These are phyloP conservation scores for Alternaria ethzedia DNA, from an alignment of 2,329 filamentous ascomycete species.

Conservation along the genomic window DNA sequence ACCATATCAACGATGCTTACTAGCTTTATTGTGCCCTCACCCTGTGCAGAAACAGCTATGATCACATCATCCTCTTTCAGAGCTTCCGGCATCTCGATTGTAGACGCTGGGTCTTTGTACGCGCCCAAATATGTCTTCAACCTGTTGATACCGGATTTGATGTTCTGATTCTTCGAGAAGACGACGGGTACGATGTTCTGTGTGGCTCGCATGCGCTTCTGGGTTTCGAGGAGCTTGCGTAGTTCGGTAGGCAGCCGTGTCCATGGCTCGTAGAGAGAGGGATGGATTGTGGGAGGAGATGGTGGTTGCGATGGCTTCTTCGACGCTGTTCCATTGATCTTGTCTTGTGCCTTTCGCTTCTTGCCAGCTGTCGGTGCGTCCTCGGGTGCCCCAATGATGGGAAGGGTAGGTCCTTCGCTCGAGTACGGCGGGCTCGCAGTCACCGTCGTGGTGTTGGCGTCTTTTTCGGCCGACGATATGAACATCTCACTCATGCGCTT, in stretches of 20 bases:
- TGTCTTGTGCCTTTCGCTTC: constrained; percentile 14
- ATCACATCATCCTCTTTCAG: constrained; percentile 8
- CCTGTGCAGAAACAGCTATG: constrained; percentile 30
- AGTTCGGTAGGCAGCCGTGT: constrained; percentile 14
- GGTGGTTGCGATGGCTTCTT: constrained; percentile 5
- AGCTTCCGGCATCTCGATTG: constrained; percentile 15
- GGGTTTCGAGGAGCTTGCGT: constrained; percentile 5
- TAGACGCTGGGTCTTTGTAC: constrained; percentile 5
- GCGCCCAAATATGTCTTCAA: constrained; percentile 18
- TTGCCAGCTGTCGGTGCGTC: neutral
- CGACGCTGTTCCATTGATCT: neutral
- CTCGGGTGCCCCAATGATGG: constrained; percentile 13
- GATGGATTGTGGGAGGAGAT: constrained; percentile 12
- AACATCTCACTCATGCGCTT: constrained; percentile 32
- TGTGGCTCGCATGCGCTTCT: constrained; percentile 4
- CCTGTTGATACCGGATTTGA: constrained; percentile 23
- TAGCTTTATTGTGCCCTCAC: constrained; percentile 25
- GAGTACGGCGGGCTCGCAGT: constrained; percentile 19
- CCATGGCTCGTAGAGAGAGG: constrained; percentile 30
- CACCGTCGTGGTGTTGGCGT: constrained; percentile 1
- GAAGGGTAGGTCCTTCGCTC: constrained; percentile 31
- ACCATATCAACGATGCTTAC: constrained; percentile 31
- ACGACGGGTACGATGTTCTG: constrained; percentile 20
- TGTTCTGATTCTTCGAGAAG: constrained; percentile 29
- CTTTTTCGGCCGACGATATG: constrained; percentile 17